A percentile compares a stretch with the other conserved stretches of the same genome.
Conservation (phyloP, 2,329 filamentous ascomycete genomes). For the Gaeumannomyces sp. region DNA sequence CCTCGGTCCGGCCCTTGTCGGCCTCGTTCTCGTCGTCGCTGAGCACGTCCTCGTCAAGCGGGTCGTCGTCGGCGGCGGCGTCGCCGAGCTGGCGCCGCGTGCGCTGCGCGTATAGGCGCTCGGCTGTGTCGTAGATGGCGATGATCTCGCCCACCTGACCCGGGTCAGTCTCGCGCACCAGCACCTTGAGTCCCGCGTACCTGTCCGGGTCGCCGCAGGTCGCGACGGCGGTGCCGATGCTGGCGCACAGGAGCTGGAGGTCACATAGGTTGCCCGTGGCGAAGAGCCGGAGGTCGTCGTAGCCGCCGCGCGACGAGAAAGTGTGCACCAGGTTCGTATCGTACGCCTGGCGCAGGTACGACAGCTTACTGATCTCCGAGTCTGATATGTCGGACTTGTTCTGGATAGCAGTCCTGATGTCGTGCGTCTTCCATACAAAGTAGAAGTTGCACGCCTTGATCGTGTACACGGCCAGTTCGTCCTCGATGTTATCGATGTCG, state of each 20-base stretch:
- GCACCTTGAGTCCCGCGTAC: constrained; percentile 48
- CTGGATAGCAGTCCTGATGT: constrained; percentile 48
- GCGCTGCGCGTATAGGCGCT: constrained; percentile 71
- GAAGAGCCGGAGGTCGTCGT: constrained; percentile 72
- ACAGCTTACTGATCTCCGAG: constrained; percentile 54
- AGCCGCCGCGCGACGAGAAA: constrained; percentile 59
- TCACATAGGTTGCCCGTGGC: constrained; percentile 76
- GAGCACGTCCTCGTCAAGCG: constrained; percentile 57
- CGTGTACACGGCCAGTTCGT: constrained; percentile 68
- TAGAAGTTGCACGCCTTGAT: constrained; percentile 78
- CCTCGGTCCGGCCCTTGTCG: constrained; percentile 46
- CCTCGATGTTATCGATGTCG: constrained; percentile 69
- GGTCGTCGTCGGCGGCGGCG: constrained; percentile 67
- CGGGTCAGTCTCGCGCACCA: constrained; percentile 63
- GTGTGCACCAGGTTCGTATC: constrained; percentile 59
- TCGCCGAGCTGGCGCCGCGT: constrained; percentile 56
- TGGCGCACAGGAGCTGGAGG: constrained; percentile 71
- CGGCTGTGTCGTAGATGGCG: constrained; percentile 69
- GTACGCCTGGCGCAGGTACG: constrained; percentile 49
- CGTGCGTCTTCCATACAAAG: constrained; percentile 86
- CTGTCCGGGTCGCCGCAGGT: constrained; percentile 33
- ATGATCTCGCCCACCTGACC: constrained; percentile 62
- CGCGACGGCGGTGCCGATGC: constrained; percentile 43
- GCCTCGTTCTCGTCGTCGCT: constrained; percentile 50
- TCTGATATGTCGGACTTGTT: constrained; percentile 50